phyloP scores from a whole-genome alignment of 805 yeast genomes.

The Cyberlindnera japonica region DNA sequence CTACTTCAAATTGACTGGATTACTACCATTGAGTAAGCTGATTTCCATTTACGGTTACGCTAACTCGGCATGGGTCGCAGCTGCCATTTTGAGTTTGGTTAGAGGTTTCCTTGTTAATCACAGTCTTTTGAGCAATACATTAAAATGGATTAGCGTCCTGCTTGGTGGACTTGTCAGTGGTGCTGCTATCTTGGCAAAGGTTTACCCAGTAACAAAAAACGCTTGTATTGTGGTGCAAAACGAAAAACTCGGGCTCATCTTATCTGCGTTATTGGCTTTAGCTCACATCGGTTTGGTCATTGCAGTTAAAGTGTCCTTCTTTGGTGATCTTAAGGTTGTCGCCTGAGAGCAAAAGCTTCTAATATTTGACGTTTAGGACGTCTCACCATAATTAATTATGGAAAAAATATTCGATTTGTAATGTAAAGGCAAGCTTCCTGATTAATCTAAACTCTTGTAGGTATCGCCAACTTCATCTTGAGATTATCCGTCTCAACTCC shows the following conservation, averaged over 20 bases:
- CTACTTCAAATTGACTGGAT: slow-evolving; percentile 46
- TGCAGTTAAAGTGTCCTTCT: slow-evolving; percentile 63
- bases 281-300: slow-evolving; percentile 58
- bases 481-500: no score
- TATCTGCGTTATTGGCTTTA: slow-evolving; percentile 40
- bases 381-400: no score
- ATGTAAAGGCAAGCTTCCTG: no score
- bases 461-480: no score
- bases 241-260: slow-evolving; percentile 34
- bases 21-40: slow-evolving; percentile 52
- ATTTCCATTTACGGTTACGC: slow-evolving; percentile 84
- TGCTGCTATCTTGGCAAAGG: slow-evolving; percentile 45
- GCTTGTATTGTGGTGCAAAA: slow-evolving; percentile 33
- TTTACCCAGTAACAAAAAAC: slow-evolving; percentile 37
- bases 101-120: slow-evolving; percentile 51
- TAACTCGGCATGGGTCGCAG: slow-evolving; percentile 81
- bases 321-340: slow-evolving; percentile 38
- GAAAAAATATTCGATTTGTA: no score
- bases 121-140: slow-evolving; percentile 38
- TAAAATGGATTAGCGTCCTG: slow-evolving; percentile 62
- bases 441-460: no score
- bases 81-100: slow-evolving; percentile 57
- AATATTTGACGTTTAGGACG: no score
- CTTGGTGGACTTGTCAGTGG: slow-evolving; percentile 63
- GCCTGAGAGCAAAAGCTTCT: no score